Evolutionary conservation across 2,329 filamentous ascomycete genomes (phyloP), one percentile per base, ranked within the genome.

Genomic region (Xylariaceae sp.): DNA sequence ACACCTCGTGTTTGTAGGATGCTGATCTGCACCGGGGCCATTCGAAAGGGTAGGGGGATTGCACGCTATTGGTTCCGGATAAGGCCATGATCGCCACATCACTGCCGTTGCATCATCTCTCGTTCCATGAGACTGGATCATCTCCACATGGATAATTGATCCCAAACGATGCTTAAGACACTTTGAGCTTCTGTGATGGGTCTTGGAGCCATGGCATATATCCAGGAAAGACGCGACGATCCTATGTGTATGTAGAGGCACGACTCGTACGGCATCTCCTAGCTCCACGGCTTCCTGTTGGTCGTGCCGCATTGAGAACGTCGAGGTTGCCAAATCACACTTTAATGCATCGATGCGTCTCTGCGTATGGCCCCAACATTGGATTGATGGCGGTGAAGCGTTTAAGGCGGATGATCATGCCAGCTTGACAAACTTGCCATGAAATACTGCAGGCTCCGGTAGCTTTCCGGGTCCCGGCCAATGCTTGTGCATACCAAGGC

Each of bases 391-490:
- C n/a, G 32, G 6, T 16, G 18, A 10, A 22, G 13, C 41, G 45
- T 41, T n/a, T 44, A n/a, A 34, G 47, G 47, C 16, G 26, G 48
- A 42, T 51, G 47, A 41, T 42, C 21, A 19, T 42, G 45, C 44
- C 51, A 43, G 51, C 32, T 44, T 15, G 44, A 39, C 34, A 19
- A 51, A 48, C 8, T 8, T 5, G 26, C 26, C 8, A 26, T 8
- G 26, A 39, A 32, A 34, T 42, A 30, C 16, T 22, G 18, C 26
- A 49, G 42, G 30, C 37, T 45, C 21, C 34, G 51, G 26, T 30
- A 10, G 36, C 21, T 32, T 42, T 37, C 30, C 19, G 18, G 30
- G 19, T n/a, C 29, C 47, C 22, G 42, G 42, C 30, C 32, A 26
- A 44, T 36, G 19, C n/a, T 18, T 19, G 26, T 42, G 48, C 12